Evolutionary conservation across 495 filamentous ascomycete species (phyloP).

Genomic region (Pyrenopolyporus hunteri): DNA sequence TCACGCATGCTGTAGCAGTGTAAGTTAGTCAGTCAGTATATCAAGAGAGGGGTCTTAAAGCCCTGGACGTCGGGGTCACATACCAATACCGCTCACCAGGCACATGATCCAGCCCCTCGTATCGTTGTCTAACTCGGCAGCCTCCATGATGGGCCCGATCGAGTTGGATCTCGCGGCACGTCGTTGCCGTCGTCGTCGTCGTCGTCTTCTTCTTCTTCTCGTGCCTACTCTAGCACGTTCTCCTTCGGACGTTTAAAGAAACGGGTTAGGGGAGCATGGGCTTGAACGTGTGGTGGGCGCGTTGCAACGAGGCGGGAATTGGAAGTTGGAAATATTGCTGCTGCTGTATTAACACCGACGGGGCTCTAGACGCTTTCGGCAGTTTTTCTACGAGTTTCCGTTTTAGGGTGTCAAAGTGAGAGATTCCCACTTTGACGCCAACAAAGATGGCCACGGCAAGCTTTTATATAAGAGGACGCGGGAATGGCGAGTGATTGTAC

Average conservation of each 20-base stretch:
- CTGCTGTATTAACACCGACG: too few species aligned
- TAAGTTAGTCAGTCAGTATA: constrained; percentile 8
- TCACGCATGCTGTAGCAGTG: constrained; percentile 69
- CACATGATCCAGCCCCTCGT: constrained; percentile 93
- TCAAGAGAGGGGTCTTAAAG: not conserved
- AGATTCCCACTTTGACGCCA: not conserved
- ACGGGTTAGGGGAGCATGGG: constrained; percentile 29
- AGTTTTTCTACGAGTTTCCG: constrained; percentile 1
- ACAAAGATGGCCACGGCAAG: too few species aligned
- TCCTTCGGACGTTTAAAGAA: constrained; percentile 11
- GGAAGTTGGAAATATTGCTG: not conserved
- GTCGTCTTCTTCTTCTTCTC: not conserved
- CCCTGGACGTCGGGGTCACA: constrained; percentile 30
- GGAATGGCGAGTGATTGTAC: not conserved
- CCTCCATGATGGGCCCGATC: constrained; percentile 43
- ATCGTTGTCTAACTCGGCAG: constrained; percentile 70
- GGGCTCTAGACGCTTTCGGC: constrained; percentile 24
- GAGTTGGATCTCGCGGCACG: constrained; percentile 16
- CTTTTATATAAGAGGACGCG: not conserved
- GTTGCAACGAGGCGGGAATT: not conserved
- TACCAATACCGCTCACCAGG: constrained; percentile 78
- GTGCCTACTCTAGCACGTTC: constrained; percentile 27
- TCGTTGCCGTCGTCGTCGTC: constrained; percentile 13
- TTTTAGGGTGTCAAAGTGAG: not conserved
- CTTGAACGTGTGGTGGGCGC: not conserved